Base-by-base conservation (phyloP, 208 protist genomes). In the Histomonas meleagridis region DNA sequence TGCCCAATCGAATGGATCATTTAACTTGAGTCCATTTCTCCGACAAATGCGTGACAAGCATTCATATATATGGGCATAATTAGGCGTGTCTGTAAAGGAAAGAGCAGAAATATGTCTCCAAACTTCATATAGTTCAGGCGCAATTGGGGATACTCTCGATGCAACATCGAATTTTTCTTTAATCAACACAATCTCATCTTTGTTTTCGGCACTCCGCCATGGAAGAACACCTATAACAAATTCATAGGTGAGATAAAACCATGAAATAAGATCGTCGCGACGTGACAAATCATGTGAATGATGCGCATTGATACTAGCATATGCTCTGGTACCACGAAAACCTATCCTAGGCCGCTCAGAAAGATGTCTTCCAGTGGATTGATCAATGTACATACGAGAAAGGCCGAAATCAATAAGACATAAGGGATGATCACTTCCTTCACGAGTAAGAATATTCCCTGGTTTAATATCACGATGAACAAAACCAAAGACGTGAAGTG, bases 371-470 rank as follows among this genome's bases (percentile, higher is more conserved):
- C 76, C 76, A 26, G 40, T 86, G 23, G 51, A 16, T 38, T 40
- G 26, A 86, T 86, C 55, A 32, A 86, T 46, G 35, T 51, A 86
- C 10, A 28, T 23, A 40, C 76, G 23, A 5, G 76, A 12, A 55
- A 86, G 46, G 9, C 76, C 76, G 35, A 86, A 86, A 48, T 86
- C 76, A 55, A 86, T 86, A 40, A 86, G 28, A 55, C 76, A 86
- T 16, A 86, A 28, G 9, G 76, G 76, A 86, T 86, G 23, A 16
- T 86, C 76, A 38, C 46, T 86, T 10, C 76, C 76, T 55, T 86
- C 76, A 1, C 76, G 38, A 40, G 76, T 86, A 10, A 86, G 55
- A 57, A 86, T 86, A 55, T 86, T 86, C 18, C 76, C 46, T 26
- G 76, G 76, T 35, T 86, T 86, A 18, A 86, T 86, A 38, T 86